phyloP scores from a whole-genome alignment of 495 filamentous ascomycete species.

The Penicillium simplicissimum region DNA sequence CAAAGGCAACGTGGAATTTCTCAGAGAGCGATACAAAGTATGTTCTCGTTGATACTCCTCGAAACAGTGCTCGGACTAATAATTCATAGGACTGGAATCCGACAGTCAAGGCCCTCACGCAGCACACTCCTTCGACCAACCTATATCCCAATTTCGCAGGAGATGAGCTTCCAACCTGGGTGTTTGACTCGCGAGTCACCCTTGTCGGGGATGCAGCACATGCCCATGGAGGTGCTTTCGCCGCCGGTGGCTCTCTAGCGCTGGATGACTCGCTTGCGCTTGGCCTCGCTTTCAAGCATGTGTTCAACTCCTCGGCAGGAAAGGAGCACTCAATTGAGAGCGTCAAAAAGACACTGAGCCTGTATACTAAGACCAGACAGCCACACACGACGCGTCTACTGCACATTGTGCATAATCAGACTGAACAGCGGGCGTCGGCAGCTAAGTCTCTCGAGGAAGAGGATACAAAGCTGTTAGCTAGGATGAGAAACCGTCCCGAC shows the following conservation, averaged over 20 bases:
- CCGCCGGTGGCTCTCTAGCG: conserved; percentile 53
- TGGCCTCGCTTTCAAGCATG: conserved; percentile 29
- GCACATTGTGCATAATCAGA: conserved; percentile 40
- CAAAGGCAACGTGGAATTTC: conserved; percentile 36
- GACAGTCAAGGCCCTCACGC: conserved; percentile 39
- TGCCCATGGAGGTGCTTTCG: conserved; percentile 52
- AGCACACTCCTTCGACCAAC: conserved; percentile 43
- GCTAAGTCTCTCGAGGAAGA: conserved; percentile 30
- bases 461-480: conserved; percentile 38
- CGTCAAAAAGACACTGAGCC: conserved; percentile 31
- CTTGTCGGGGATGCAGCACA: conserved; percentile 52
- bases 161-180: conserved; percentile 42
- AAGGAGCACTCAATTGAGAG: conserved; percentile 20
- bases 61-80: not conserved
- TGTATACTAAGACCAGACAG: conserved; percentile 45
- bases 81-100: conserved; percentile 45
- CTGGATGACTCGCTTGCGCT: conserved; percentile 48
- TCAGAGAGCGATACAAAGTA: conserved; percentile 40
- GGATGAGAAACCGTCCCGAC: conserved; percentile 38
- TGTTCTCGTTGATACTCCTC: not conserved
- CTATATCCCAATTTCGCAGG: conserved; percentile 49
- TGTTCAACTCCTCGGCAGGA: not conserved
- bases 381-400: conserved; percentile 45
- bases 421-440: conserved; percentile 26
- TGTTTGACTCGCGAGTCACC: conserved; percentile 40